Percentiles rank a stretch among this genome's conserved stretches.
Conservation (phyloP, 148 eudicot species). For the Chenopodium berlandieri region DNA sequence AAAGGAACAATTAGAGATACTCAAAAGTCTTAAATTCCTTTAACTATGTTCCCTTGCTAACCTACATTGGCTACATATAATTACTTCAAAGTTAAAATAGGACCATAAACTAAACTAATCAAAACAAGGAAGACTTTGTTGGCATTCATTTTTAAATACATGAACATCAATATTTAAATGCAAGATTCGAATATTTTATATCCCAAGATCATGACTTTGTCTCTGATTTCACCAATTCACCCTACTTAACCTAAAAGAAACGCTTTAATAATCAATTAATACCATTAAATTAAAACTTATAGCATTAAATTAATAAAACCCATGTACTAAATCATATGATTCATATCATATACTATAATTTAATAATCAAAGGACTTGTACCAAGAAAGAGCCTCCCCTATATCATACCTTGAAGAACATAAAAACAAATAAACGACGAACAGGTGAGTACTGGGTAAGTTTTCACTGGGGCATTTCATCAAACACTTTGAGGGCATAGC, state of each 20-base stretch:
- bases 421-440: background rate
- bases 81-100: too few species aligned
- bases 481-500: slow-evolving; percentile 15
- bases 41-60: background rate
- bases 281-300: background rate
- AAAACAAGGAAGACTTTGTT: background rate
- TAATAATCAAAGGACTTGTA: background rate
- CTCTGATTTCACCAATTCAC: background rate
- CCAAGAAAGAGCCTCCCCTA: background rate
- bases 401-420: background rate
- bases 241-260: background rate
- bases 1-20: background rate
- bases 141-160: background rate
- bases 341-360: background rate
- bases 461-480: slow-evolving; percentile 9
- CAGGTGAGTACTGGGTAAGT: background rate
- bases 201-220: background rate
- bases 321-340: background rate
- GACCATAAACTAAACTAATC: background rate
- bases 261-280: background rate
- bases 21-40: slow-evolving; percentile 5
- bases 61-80: background rate
- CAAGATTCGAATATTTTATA: background rate
- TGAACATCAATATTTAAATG: slow-evolving; percentile 7
- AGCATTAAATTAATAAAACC: background rate